Percentiles rank a stretch among this genome's conserved stretches.
Evolutionary conservation across 148 eudicot genomes (phyloP).

Genomic region (Persicaria maculosa): DNA sequence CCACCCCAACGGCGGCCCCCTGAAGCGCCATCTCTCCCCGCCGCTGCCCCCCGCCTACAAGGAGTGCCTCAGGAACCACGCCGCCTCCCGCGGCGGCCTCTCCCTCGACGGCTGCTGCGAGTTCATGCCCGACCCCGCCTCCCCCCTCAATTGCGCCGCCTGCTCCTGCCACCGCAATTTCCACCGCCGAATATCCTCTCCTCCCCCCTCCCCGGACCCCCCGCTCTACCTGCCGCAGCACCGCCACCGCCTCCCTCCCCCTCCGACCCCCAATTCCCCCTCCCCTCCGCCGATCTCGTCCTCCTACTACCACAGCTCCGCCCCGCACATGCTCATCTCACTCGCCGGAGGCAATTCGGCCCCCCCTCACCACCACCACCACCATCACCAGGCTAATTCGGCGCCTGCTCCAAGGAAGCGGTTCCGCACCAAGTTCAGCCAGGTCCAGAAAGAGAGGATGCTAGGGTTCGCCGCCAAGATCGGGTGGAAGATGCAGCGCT

Average conservation of each 20-base stretch:
- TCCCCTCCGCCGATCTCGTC: slow-evolving; percentile 13
- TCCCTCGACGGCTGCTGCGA: slow-evolving; percentile 12
- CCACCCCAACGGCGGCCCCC: slow-evolving; percentile 3
- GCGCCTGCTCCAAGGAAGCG: not conserved
- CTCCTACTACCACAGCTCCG: not conserved
- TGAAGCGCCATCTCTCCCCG: not conserved
- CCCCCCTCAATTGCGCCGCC: slow-evolving; percentile 3
- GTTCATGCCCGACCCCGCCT: not conserved
- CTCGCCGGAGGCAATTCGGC: slow-evolving; percentile 1
- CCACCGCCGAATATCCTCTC: not conserved
- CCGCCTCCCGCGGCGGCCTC: slow-evolving; percentile 9
- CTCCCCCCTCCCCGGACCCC: not conserved
- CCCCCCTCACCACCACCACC: not conserved
- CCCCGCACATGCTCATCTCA: slow-evolving; percentile 2
- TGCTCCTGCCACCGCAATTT: slow-evolving; percentile 12
- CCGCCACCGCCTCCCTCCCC: slow-evolving; percentile 1
- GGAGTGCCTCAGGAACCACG: slow-evolving; percentile 14
- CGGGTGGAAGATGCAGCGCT: slow-evolving; percentile 14
- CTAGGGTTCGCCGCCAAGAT: slow-evolving; percentile 10
- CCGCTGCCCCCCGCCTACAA: not conserved
- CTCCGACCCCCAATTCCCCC: not conserved
- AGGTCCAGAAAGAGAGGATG: slow-evolving; percentile 11
- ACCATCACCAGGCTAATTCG: not conserved
- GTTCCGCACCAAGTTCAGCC: slow-evolving; percentile 8
- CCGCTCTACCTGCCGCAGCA: not conserved